Percentiles rank a stretch among this genome's conserved stretches.
These are phyloP conservation scores for Prinsepia uniflora DNA, from an alignment of 306 rosid species.

Conservation along the genomic window DNA sequence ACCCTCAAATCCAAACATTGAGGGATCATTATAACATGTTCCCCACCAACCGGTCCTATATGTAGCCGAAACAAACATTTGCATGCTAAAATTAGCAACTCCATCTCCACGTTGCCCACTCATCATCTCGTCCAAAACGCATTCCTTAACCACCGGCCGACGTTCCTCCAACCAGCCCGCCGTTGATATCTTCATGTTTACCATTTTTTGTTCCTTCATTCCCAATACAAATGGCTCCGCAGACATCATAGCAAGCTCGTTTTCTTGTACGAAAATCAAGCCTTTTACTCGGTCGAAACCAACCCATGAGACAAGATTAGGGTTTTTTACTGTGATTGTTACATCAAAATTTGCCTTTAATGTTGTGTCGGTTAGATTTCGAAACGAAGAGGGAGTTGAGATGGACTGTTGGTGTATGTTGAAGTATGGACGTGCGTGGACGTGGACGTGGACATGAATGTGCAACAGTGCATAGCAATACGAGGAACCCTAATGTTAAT, in stretches of 20 bases:
- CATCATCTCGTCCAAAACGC: neutral
- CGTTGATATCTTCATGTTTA: too few species aligned
- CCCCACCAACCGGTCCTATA: neutral
- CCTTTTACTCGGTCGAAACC: neutral
- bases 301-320: neutral
- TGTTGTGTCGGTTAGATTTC: neutral
- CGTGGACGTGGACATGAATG: too few species aligned
- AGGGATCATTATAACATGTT: too few species aligned
- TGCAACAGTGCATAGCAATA: neutral
- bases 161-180: too few species aligned
- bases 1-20: too few species aligned
- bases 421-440: too few species aligned
- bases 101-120: neutral
- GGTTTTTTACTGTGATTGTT: neutral
- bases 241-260: neutral
- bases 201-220: neutral
- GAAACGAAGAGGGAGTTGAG: neutral
- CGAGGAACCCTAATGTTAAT: neutral
- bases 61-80: neutral
- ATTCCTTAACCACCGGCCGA: neutral
- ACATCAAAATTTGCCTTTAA: neutral
- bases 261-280: neutral
- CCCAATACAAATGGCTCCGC: neutral
- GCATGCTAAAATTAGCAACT: neutral
- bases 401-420: too few species aligned